These are phyloP conservation scores for Tetragonia tetragonoides DNA, from an alignment of 148 eudicot species.

Conservation along the genomic window DNA sequence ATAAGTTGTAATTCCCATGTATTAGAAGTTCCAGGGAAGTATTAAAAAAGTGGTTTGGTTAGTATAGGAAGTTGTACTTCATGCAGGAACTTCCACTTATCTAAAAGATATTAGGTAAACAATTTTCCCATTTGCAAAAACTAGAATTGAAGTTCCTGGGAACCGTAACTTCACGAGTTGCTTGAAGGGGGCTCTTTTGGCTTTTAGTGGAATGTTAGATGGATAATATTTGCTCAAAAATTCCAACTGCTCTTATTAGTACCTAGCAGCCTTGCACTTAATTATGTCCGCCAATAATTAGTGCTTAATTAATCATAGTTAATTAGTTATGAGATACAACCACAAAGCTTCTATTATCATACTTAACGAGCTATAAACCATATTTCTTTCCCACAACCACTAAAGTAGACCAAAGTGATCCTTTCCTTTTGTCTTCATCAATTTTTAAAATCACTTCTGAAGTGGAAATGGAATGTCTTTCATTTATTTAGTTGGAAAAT, in stretches of 20 bases:
- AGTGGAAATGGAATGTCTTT: constrained; percentile 3
- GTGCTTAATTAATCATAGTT: not conserved
- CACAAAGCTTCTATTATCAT: not conserved
- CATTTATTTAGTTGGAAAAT: not conserved
- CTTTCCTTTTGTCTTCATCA: not conserved
- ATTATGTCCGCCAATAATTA: not conserved
- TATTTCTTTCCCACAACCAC: not conserved
- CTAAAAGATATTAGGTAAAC: no score
- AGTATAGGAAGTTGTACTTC: no score
- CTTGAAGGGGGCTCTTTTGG: not conserved
- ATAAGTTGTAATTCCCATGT: no score
- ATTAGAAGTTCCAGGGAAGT: no score
- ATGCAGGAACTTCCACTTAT: no score
- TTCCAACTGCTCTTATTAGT: not conserved
- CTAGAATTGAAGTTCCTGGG: no score
- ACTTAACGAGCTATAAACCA: not conserved
- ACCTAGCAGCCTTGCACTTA: not conserved
- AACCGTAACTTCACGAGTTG: no score
- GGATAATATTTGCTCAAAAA: not conserved
- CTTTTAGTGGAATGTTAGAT: not conserved
- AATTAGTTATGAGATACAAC: not conserved
- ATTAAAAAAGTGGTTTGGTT: no score
- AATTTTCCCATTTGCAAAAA: no score
- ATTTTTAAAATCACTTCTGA: not conserved
- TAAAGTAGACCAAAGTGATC: constrained; percentile 6